Evolutionary conservation across 371 early-diverging fungal genomes (phyloP).

Genomic region (Smittium culicis): DNA sequence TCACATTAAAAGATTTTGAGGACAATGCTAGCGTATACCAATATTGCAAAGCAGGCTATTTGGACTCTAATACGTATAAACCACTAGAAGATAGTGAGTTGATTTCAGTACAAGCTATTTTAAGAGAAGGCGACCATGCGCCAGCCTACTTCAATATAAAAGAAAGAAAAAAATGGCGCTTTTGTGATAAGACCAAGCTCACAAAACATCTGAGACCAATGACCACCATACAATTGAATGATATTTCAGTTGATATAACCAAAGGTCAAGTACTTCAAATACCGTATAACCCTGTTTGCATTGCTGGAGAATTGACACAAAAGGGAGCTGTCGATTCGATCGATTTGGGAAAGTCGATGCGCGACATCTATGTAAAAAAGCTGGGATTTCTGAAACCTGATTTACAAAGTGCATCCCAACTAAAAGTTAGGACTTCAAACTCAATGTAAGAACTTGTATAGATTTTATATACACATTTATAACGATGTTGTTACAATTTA

Average conservation of each 20-base stretch:
- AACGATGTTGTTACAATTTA: too few species aligned
- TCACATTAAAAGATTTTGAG: too few species aligned
- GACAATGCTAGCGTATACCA: too few species aligned
- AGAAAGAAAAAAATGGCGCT: constrained; percentile 21
- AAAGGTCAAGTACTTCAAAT: not conserved
- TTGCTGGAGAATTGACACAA: constrained; percentile 37
- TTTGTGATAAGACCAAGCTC: constrained; percentile 17
- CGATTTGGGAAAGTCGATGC: constrained; percentile 32
- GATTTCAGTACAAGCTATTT: constrained; percentile 22
- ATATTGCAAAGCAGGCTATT: constrained; percentile 28
- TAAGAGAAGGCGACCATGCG: constrained; percentile 31
- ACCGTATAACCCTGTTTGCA: constrained; percentile 26
- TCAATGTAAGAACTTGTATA: not conserved
- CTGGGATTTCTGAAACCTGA: constrained; percentile 26
- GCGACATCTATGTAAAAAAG: constrained; percentile 39
- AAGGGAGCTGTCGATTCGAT: constrained; percentile 37
- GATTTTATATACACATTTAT: too few species aligned
- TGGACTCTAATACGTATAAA: constrained; percentile 17
- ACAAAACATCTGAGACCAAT: constrained; percentile 12
- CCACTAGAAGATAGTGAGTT: constrained; percentile 20
- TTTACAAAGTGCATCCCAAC: not conserved
- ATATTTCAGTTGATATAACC: constrained; percentile 11
- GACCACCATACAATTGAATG: constrained; percentile 11
- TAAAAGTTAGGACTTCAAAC: not conserved
- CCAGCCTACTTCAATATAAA: constrained; percentile 15